These are phyloP conservation scores for Venturia pyrina DNA, from an alignment of 2,329 filamentous ascomycete genomes.

Conservation along the genomic window DNA sequence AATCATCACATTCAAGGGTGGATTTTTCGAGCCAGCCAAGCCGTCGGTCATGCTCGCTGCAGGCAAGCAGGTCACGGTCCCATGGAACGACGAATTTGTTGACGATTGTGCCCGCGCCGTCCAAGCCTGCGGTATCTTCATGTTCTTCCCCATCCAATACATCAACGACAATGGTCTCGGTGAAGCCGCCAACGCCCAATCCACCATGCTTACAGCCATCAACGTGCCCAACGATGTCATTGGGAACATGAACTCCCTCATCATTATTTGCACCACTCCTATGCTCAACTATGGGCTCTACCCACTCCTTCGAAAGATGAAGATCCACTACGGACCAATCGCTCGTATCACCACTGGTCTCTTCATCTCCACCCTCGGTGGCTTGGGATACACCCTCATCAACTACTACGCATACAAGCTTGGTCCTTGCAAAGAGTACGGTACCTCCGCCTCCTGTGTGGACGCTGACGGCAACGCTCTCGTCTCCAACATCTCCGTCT, in stretches of 20 bases:
- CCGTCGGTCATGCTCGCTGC: constrained; percentile 17
- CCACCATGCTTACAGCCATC: constrained; percentile 17
- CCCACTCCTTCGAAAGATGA: constrained; percentile 31
- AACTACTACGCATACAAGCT: constrained; percentile 8
- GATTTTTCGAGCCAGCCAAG: constrained; percentile 22
- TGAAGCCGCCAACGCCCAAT: neutral
- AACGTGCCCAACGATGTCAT: constrained; percentile 43
- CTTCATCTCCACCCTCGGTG: constrained; percentile 36
- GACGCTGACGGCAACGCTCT: neutral
- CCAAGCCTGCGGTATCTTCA: constrained; percentile 26
- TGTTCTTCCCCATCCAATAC: constrained; percentile 23
- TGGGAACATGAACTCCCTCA: constrained; percentile 41
- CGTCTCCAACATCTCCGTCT: constrained; percentile 7
- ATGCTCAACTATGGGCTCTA: constrained; percentile 42
- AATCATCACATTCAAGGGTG: constrained; percentile 10
- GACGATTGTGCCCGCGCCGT: constrained; percentile 27
- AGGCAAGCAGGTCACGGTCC: neutral
- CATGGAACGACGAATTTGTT: constrained; percentile 27
- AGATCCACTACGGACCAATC: constrained; percentile 39
- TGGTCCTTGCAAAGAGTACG: constrained; percentile 5
- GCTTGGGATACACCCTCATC: constrained; percentile 1
- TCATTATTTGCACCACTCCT: constrained; percentile 37
- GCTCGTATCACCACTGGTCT: constrained; percentile 44
- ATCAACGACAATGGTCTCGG: constrained; percentile 2
- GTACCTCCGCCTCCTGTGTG: neutral